Conservation (phyloP, 495 filamentous ascomycete genomes). For the Collariella sp. region DNA sequence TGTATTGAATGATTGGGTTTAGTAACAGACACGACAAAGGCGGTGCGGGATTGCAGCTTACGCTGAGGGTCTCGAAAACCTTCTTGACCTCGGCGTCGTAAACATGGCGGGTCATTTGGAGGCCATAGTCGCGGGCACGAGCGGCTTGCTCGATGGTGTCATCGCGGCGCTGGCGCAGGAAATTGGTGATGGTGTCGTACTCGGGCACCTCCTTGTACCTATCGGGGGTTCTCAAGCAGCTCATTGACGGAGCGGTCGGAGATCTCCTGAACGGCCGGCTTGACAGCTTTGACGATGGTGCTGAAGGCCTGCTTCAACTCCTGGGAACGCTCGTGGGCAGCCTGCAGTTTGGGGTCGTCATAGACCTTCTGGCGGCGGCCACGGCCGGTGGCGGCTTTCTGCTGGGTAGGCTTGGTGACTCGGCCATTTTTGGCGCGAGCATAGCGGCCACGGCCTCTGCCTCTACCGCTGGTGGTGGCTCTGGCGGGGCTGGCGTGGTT, state of each 20-base stretch:
- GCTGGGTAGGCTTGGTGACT: slow-evolving; percentile 27
- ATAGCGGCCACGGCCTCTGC: slow-evolving; percentile 22
- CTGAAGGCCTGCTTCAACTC: slow-evolving; percentile 34
- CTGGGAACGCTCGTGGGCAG: slow-evolving; percentile 38
- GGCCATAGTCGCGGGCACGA: slow-evolving; percentile 11
- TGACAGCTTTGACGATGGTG: slow-evolving; percentile 30
- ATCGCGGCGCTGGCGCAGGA: slow-evolving; percentile 27
- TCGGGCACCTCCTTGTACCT: slow-evolving; percentile 28
- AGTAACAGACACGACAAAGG: not conserved
- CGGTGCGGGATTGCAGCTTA: slow-evolving; percentile 4
- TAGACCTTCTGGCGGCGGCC: slow-evolving; percentile 39
- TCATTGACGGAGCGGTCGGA: slow-evolving; percentile 33
- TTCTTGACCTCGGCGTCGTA: slow-evolving; percentile 11
- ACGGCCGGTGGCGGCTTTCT: slow-evolving; percentile 28
- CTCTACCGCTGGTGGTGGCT: slow-evolving; percentile 22
- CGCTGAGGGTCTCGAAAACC: slow-evolving; percentile 9
- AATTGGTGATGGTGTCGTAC: slow-evolving; percentile 18
- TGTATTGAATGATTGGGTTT: slow-evolving; percentile 5
- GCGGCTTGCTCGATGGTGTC: slow-evolving; percentile 17
- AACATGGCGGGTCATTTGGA: slow-evolving; percentile 15
- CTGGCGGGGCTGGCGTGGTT: slow-evolving; percentile 22
- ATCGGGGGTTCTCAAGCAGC: slow-evolving; percentile 25
- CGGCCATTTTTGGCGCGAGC: slow-evolving; percentile 17
- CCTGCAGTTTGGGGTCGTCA: slow-evolving; percentile 32
- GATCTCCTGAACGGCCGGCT: slow-evolving; percentile 36